Conservation (phyloP, 352 stramenopile species). For the Globisporangium spiculum region DNA sequence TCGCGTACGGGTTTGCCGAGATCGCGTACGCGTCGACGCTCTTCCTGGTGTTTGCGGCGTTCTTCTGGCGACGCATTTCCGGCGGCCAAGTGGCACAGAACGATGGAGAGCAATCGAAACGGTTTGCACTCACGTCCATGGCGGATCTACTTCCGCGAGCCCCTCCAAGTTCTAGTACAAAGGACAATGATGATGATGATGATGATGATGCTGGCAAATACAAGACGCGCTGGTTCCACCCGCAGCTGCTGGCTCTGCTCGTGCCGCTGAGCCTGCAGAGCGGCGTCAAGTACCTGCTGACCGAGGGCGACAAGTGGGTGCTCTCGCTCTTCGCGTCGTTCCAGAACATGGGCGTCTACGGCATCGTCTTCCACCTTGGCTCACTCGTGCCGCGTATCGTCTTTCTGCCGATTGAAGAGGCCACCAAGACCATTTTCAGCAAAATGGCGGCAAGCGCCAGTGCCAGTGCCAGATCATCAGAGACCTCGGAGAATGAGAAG, state of each 20-base stretch:
- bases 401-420: conserved; percentile 96
- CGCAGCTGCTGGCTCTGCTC: conserved; percentile 55
- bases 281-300: conserved; percentile 96
- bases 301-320: conserved; percentile 96
- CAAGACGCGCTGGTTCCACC: conserved; percentile 39
- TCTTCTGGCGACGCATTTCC: conserved; percentile 55
- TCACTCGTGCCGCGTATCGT: conserved; percentile 94
- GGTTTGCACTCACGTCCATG: conserved; percentile 49
- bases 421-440: conserved; percentile 93
- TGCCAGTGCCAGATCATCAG: conserved; percentile 17
- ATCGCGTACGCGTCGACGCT: conserved; percentile 67
- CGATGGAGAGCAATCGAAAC: conserved; percentile 7
- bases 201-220: background rate
- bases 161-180: background rate
- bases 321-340: conserved; percentile 87
- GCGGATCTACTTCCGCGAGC: conserved; percentile 46
- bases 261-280: conserved; percentile 89
- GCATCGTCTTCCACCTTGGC: conserved; percentile 94
- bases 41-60: conserved; percentile 46
- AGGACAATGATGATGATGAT: background rate
- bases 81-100: background rate
- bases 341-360: conserved; percentile 96
- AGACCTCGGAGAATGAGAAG: conserved; percentile 1
- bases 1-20: conserved; percentile 74
- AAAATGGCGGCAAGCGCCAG: conserved; percentile 62